Evolutionary conservation across 2,329 filamentous ascomycete species (phyloP), one percentile per base, ranked within the genome.

Genomic region (Aspergillus sp.): DNA sequence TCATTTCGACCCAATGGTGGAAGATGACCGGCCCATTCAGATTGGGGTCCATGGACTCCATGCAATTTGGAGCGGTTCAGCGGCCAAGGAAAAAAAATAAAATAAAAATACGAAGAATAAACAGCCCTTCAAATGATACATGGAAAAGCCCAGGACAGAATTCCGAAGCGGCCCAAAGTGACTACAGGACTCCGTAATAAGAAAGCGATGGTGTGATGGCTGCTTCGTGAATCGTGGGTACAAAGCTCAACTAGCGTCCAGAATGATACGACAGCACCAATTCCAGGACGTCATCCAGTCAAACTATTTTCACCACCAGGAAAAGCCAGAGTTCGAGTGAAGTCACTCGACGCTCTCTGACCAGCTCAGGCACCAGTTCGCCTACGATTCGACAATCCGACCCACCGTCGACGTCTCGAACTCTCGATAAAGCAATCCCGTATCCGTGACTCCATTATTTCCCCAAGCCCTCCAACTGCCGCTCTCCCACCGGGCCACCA

Each of bases 271-370:
- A 49, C 37, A 24, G 33, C 23, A n/a, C 37, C 53, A 44, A 43
- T 53, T 57, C 45, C 40, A 52, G 50, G 54, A 37, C 45, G 35
- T 52, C 33, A 43, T 27, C 52, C 15, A n/a, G 17, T 37, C 17
- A 43, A 5, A 37, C 41, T 23, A 23, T 6, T 19, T 27, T 21
- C 12, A 19, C 23, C 19, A 14, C 39, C 50, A 45, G 27, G 14
- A 6, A 52, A 37, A 7, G 37, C 24, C 40, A 33, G 40, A 9
- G 31, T 31, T 33, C 14, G 6, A 41, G 39, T n/a, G 24, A 24
- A 41, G 19, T 12, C 40, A 19, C 40, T 43, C n/a, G 21, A 45
- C 17, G 7, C 27, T 48, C 17, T 11, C 8, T 15, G 12, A 23
- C 27, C 41, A 45, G 31, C 17, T 37, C 50, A 39, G 50, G 40